Evolutionary conservation across 257 asterid genomes (phyloP).

Genomic region (Avicennia marina): DNA sequence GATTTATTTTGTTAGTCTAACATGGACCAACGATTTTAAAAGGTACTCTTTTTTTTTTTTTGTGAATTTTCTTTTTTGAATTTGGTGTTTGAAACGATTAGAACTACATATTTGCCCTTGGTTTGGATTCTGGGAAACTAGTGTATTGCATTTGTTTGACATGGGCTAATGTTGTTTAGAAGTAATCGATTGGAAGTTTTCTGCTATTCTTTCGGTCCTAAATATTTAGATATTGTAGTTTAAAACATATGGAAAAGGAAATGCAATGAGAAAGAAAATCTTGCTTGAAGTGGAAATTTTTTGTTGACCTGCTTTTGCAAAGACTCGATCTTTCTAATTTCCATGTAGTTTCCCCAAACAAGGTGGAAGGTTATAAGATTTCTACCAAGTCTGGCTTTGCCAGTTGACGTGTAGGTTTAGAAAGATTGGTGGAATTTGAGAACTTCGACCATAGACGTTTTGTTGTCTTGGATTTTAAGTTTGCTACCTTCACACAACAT

Average conservation of each 20-base stretch:
- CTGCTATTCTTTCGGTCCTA: background rate
- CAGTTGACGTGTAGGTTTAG: background rate
- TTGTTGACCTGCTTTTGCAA: conserved; percentile 21
- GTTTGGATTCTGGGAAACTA: conserved; percentile 11
- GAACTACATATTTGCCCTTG: conserved; percentile 1
- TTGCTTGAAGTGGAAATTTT: conserved; percentile 17
- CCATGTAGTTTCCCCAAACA: background rate
- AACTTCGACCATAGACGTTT: background rate
- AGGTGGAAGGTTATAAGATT: conserved; percentile 3
- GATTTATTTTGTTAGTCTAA: conserved; percentile 21
- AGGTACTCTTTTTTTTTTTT: background rate
- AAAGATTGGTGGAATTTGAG: background rate
- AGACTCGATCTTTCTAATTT: background rate
- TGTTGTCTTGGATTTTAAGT: background rate
- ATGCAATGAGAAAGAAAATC: background rate
- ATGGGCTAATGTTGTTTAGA: conserved; percentile 8
- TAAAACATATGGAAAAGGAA: conserved; percentile 16
- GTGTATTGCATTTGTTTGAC: conserved; percentile 7
- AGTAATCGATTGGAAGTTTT: conserved; percentile 11
- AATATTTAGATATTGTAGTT: background rate
- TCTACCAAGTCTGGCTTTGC: background rate
- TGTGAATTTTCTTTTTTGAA: background rate
- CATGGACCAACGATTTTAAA: conserved; percentile 16
- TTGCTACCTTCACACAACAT: too few relatives aligned
- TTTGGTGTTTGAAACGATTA: conserved; percentile 20